A percentile compares a stretch with the other conserved stretches of the same genome.
Evolutionary conservation across 768 basidiomycete genomes (phyloP).

Genomic region (Chiua virens): DNA sequence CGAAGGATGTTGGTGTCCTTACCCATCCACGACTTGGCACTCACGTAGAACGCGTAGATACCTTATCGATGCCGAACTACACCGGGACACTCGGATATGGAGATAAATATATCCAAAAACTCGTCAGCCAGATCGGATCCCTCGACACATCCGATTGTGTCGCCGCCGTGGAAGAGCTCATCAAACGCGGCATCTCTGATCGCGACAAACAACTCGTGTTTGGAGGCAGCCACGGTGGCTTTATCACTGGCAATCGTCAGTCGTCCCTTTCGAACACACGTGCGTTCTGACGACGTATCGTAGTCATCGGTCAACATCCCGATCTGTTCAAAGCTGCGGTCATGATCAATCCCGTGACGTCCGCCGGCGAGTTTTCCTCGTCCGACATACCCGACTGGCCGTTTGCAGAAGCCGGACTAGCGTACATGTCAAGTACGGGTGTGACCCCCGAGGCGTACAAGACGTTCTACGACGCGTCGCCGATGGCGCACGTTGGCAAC

Average conservation of each 20-base stretch:
- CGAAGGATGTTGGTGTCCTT: conserved; percentile 51
- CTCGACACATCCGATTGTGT: conserved; percentile 64
- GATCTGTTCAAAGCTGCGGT: conserved; percentile 56
- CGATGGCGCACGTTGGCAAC: conserved; percentile 49
- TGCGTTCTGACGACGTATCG: not conserved
- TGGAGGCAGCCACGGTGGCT: conserved; percentile 70
- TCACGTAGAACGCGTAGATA: conserved; percentile 37
- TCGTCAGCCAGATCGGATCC: conserved; percentile 56
- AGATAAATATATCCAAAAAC: conserved; percentile 45
- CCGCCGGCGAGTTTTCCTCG: conserved; percentile 45
- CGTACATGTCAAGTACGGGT: conserved; percentile 32
- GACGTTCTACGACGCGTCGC: conserved; percentile 46
- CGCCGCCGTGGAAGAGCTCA: conserved; percentile 47
- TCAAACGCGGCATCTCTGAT: conserved; percentile 45
- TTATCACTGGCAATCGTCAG: conserved; percentile 53
- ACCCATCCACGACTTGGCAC: not conserved
- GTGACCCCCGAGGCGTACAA: conserved; percentile 44
- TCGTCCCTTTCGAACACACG: conserved; percentile 4
- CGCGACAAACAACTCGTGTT: conserved; percentile 50
- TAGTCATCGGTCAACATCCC: conserved; percentile 63
- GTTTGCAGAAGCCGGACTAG: conserved; percentile 38
- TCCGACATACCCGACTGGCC: conserved; percentile 67
- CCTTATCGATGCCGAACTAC: conserved; percentile 59
- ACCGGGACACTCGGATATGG: conserved; percentile 64
- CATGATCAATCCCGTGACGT: conserved; percentile 66